These are phyloP conservation scores for Diaporthe longicolla DNA, from an alignment of 2,329 filamentous ascomycete species.

Conservation along the genomic window DNA sequence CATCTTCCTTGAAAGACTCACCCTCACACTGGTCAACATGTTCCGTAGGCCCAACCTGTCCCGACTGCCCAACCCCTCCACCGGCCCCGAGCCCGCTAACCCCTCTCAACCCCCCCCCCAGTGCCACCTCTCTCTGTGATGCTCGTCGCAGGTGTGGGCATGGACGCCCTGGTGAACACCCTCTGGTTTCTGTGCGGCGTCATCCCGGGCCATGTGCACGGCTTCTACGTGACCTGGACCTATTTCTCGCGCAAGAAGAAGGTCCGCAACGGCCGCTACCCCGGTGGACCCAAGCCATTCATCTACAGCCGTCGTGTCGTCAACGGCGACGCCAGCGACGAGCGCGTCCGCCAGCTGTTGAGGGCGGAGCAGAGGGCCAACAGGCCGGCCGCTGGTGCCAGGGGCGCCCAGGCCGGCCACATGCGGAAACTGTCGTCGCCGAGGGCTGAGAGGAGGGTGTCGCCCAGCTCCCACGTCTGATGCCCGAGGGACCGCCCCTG, in stretches of 20 bases:
- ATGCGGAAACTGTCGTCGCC: slow-evolving; percentile 16
- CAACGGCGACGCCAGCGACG: slow-evolving; percentile 40
- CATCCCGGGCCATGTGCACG: slow-evolving; percentile 42
- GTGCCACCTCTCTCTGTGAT: slow-evolving; percentile 40
- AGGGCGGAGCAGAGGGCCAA: slow-evolving; percentile 34
- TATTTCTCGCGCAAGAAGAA: slow-evolving; percentile 41
- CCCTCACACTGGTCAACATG: slow-evolving; percentile 34
- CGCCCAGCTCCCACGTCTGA: not conserved
- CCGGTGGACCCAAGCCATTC: slow-evolving; percentile 37
- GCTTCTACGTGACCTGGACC: slow-evolving; percentile 41
- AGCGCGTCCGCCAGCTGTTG: slow-evolving; percentile 39
- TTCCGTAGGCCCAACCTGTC: slow-evolving; percentile 21
- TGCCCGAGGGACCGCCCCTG: not conserved
- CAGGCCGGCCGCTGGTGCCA: not conserved
- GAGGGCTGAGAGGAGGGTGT: slow-evolving; percentile 4
- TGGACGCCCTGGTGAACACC: slow-evolving; percentile 67
- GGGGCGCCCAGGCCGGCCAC: not conserved
- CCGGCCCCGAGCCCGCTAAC: not conserved
- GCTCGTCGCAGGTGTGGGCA: slow-evolving; percentile 63
- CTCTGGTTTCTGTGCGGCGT: slow-evolving; percentile 45
- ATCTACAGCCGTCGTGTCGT: slow-evolving; percentile 39
- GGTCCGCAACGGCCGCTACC: slow-evolving; percentile 40
- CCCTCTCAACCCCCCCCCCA: not conserved
- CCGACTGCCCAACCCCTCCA: not conserved
- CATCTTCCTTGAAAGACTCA: slow-evolving; percentile 36